Evolutionary conservation across 73 alveolate species (phyloP).

Genomic region (Tetrahymena elliotti): DNA sequence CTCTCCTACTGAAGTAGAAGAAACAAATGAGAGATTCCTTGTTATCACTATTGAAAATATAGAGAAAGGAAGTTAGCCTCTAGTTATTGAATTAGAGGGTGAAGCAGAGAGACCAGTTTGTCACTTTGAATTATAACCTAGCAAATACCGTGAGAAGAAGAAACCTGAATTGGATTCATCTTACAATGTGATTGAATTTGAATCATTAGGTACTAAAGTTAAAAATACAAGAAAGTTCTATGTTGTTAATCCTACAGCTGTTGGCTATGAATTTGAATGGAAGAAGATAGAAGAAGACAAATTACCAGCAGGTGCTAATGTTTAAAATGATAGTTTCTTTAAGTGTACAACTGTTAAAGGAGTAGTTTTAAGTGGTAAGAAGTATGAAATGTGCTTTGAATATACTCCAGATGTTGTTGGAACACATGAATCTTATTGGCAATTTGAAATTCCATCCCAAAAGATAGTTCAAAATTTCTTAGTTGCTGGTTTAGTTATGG

Average conservation of each 20-base stretch:
- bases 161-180: conserved; percentile 83
- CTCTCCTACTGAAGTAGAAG: conserved; percentile 93
- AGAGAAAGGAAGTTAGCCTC: conserved; percentile 79
- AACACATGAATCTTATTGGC: conserved; percentile 96
- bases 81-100: conserved; percentile 90
- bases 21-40: conserved; percentile 82
- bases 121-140: conserved; percentile 93
- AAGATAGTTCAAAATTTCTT: conserved; percentile 91
- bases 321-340: conserved; percentile 60
- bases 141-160: conserved; percentile 78
- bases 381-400: conserved; percentile 97
- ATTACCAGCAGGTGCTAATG: conserved; percentile 63
- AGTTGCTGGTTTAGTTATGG: conserved; percentile 96
- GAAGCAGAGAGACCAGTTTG: conserved; percentile 95
- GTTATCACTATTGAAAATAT: conserved; percentile 78
- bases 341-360: conserved; percentile 95
- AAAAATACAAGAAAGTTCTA: conserved; percentile 96
- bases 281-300: conserved; percentile 64
- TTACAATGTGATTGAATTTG: conserved; percentile 90
- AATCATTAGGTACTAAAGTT: conserved; percentile 95
- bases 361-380: conserved; percentile 95
- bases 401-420: conserved; percentile 97
- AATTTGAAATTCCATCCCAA: conserved; percentile 93
- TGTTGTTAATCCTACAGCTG: conserved; percentile 98
- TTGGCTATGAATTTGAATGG: conserved; percentile 99